Base-by-base conservation (phyloP, 179 eudicot species). In the Vitellaria paradoxa region DNA sequence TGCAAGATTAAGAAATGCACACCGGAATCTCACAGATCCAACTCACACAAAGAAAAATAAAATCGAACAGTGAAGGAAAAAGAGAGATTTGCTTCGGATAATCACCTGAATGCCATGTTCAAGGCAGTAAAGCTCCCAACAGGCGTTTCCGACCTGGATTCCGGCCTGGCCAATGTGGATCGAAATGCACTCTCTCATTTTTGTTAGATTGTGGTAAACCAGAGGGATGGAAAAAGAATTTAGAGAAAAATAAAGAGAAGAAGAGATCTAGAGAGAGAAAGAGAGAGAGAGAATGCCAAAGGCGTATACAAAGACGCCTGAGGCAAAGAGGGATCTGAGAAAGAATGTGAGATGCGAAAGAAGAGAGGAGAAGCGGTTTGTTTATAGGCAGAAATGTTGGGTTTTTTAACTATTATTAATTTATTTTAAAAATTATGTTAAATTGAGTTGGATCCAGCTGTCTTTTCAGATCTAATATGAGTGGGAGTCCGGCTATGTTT, bases 101-200 rank as follows among this genome's bases (percentile, higher is more conserved):
- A 30, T 11, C 15, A 68, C 74, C 79, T 77, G 79, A 61, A 77
- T 77, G 65, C 79, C 79, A 46, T 77, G 79, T 12, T 77, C 79
- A n/a, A 77, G 79, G 66, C 79, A 77, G 74, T 77, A 77, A 21
- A 77, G 74, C 55, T 77, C 79, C 79, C 79, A 77, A n/a, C 79
- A 77, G 23, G 79, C 74, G 42, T 77, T 77, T 24, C 79, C 79
- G 24, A 77, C 79, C 67, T 77, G 79, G 23, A 77, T 77, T 45
- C 79, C 79, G 50, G 79, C 79, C 67, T 77, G 79, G 12, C 79
- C 79, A 3, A 72, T 72, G 75, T 72, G 75, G 64, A 72, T 72
- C 26, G 65, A 56, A 12, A 72, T 72, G 75, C 64, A 56, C 65
- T 72, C 75, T 4, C 75, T 72, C 75, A 72, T 72, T 57, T 30